These are phyloP conservation scores for Ceratorhiza oryzae-sativae DNA, from an alignment of 1,284 basidiomycete species.

Conservation along the genomic window DNA sequence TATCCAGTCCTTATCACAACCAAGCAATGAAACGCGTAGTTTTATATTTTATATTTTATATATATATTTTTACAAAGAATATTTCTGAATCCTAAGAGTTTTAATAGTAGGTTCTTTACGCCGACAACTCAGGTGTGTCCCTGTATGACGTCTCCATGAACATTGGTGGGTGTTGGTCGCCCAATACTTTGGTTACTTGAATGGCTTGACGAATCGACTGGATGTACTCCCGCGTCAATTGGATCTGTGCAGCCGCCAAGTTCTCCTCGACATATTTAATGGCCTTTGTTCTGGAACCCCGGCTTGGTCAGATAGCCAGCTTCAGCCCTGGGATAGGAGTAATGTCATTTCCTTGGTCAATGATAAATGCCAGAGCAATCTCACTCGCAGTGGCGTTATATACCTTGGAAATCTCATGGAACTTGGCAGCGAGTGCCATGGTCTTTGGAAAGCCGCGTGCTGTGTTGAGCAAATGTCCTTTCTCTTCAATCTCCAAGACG, in stretches of 20 bases:
- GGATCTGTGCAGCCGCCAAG: slow-evolving; percentile 51
- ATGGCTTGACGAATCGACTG: slow-evolving; percentile 52
- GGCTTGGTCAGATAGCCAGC: too few relatives aligned
- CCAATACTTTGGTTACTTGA: slow-evolving; percentile 47
- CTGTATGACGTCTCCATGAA: slow-evolving; percentile 11
- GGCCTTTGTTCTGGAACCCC: slow-evolving; percentile 38
- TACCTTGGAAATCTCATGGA: slow-evolving; percentile 54
- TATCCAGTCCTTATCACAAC: too few relatives aligned
- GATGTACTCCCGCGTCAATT: slow-evolving; percentile 53
- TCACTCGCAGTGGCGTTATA: slow-evolving; percentile 60
- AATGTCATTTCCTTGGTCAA: slow-evolving; percentile 61
- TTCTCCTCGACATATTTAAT: slow-evolving; percentile 57
- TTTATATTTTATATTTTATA: too few relatives aligned
- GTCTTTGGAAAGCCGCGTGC: slow-evolving; percentile 61
- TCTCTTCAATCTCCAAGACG: slow-evolving; percentile 29
- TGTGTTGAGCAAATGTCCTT: slow-evolving; percentile 30
- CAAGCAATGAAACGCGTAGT: too few relatives aligned
- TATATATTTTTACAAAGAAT: too few relatives aligned
- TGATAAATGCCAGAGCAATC: slow-evolving; percentile 66
- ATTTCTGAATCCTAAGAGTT: too few relatives aligned
- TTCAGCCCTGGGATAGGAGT: slow-evolving; percentile 65
- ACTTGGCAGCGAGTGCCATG: slow-evolving; percentile 57
- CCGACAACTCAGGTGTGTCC: slow-evolving; percentile 33
- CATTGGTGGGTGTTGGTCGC: slow-evolving; percentile 11
- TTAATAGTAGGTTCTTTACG: too few relatives aligned